Percentiles rank a stretch among this genome's conserved stretches.
Evolutionary conservation across 176 grass and related monocot genomes (phyloP).

Genomic region (Phoenix dactylifera): DNA sequence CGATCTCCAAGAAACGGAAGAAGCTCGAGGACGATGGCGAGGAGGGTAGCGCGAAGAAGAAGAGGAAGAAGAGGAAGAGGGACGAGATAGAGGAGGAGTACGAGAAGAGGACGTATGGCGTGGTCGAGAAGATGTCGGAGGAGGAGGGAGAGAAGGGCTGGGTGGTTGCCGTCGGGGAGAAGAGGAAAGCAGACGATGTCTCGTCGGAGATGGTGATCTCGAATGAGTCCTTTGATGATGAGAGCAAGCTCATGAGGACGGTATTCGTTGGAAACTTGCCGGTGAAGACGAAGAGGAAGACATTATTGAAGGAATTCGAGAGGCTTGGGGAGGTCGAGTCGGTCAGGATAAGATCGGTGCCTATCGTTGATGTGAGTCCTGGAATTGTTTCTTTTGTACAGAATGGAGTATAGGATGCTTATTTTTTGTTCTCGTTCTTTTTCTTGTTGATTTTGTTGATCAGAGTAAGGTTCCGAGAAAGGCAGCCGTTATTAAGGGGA

Average conservation of each 20-base stretch:
- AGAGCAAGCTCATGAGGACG: slow-evolving; percentile 72
- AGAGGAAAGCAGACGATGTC: slow-evolving; percentile 57
- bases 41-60: background rate
- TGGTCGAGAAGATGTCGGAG: background rate
- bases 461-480: slow-evolving; percentile 78
- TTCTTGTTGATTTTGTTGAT: slow-evolving; percentile 12
- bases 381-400: too few species aligned
- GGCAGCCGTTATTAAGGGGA: slow-evolving; percentile 55
- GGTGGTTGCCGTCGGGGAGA: slow-evolving; percentile 29
- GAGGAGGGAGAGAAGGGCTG: background rate
- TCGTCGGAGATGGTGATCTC: slow-evolving; percentile 9
- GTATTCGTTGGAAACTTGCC: slow-evolving; percentile 95
- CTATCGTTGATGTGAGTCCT: slow-evolving; percentile 60
- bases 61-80: slow-evolving; percentile 34
- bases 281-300: slow-evolving; percentile 58
- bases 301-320: slow-evolving; percentile 53
- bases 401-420: too few species aligned
- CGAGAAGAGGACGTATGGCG: slow-evolving; percentile 18
- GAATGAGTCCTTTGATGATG: slow-evolving; percentile 61
- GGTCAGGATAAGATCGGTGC: slow-evolving; percentile 81
- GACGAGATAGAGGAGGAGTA: slow-evolving; percentile 33
- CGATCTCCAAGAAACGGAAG: slow-evolving; percentile 22
- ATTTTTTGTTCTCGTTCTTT: background rate
- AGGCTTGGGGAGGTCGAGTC: slow-evolving; percentile 73
- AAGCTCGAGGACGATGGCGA: background rate